phyloP scores from a whole-genome alignment of 345 rosid species.

The Citrus unshiu region DNA sequence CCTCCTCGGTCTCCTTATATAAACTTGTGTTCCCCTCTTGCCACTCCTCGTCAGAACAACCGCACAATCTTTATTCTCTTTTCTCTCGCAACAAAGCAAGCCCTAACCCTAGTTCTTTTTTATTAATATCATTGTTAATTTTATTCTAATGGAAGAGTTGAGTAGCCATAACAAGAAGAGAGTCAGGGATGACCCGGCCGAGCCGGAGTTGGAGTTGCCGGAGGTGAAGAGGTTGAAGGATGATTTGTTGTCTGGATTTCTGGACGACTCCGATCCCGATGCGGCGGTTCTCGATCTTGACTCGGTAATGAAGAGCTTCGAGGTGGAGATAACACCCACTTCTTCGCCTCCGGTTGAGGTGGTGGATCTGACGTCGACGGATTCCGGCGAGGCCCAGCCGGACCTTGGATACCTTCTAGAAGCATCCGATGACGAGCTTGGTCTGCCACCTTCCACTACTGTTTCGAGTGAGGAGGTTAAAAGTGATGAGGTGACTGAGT shows the following conservation, averaged over 20 bases:
- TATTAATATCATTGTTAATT: no score
- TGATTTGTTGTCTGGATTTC: conserved; percentile 28
- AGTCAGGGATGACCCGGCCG: conserved; percentile 38
- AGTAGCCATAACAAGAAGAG: conserved; percentile 34
- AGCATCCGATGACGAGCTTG: conserved; percentile 56
- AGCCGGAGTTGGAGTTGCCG: conserved; percentile 23
- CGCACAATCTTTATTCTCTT: neutral
- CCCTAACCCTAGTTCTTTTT: neutral
- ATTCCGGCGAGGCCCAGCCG: conserved; percentile 34
- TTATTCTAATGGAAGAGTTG: conserved; percentile 32
- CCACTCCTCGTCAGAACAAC: conserved; percentile 25
- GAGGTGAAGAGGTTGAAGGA: conserved; percentile 46
- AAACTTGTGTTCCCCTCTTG: conserved; percentile 27
- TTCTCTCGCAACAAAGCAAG: conserved; percentile 5
- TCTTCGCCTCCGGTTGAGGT: neutral
- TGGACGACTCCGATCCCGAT: conserved; percentile 27
- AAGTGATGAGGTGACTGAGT: conserved; percentile 9
- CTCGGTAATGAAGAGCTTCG: conserved; percentile 43
- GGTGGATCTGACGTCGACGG: conserved; percentile 30
- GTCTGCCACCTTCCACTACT: conserved; percentile 34
- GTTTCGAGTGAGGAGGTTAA: conserved; percentile 12
- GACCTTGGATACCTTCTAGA: conserved; percentile 44
- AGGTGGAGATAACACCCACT: conserved; percentile 34
- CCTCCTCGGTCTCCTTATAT: conserved; percentile 41
- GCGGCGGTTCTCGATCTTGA: conserved; percentile 34